phyloP scores from a whole-genome alignment of 2,329 filamentous ascomycete genomes.

The Geosmithia flava region DNA sequence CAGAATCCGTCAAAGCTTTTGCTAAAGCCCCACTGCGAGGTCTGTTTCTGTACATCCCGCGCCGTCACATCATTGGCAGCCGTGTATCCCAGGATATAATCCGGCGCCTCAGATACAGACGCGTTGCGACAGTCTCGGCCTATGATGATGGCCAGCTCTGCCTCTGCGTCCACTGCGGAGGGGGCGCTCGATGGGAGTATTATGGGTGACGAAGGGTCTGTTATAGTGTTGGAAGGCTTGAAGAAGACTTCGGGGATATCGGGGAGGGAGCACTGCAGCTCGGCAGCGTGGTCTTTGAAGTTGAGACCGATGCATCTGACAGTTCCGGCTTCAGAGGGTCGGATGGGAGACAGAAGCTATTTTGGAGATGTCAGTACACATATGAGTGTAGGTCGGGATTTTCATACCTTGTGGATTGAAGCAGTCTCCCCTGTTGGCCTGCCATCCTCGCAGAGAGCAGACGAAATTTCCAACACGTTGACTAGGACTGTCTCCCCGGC shows the following conservation, averaged over 20 bases:
- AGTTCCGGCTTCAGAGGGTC: conserved; percentile 4
- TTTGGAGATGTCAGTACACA: neutral
- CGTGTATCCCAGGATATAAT: conserved; percentile 43
- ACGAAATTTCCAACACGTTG: conserved; percentile 8
- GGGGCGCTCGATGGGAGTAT: conserved; percentile 31
- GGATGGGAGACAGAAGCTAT: conserved; percentile 5
- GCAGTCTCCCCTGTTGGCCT: conserved; percentile 15
- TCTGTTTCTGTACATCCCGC: conserved; percentile 34
- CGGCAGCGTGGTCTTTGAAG: conserved; percentile 15
- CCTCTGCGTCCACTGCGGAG: conserved; percentile 34
- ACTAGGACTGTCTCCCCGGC: conserved; percentile 5
- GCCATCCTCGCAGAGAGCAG: conserved; percentile 13
- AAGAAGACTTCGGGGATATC: conserved; percentile 20
- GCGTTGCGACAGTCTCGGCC: conserved; percentile 33
- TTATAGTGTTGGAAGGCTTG: conserved; percentile 27
- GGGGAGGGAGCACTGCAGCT: conserved; percentile 9
- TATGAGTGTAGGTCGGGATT: neutral
- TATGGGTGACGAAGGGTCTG: conserved; percentile 24
- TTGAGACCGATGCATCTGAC: conserved; percentile 36
- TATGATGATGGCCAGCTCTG: conserved; percentile 36
- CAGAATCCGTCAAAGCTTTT: conserved; percentile 37
- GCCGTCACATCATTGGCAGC: conserved; percentile 43
- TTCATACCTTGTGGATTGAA: conserved; percentile 5
- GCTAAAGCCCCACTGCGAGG: conserved; percentile 35
- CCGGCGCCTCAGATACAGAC: conserved; percentile 28